phyloP scores from a whole-genome alignment of 2,329 filamentous ascomycete genomes.

The Emmonsiellopsis sp. region DNA sequence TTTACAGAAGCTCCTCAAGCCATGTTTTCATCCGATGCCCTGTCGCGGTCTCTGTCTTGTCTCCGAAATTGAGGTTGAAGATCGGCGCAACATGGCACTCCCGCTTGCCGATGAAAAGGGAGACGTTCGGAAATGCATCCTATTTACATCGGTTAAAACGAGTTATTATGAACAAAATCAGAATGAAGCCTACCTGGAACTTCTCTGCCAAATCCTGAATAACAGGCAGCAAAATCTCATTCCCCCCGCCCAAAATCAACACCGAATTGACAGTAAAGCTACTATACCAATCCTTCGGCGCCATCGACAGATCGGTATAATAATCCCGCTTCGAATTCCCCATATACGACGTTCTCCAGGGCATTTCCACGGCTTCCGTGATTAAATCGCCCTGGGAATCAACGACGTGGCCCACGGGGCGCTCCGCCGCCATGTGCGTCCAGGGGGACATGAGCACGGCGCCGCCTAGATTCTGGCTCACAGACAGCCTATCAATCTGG shows the following conservation, averaged over 20 bases:
- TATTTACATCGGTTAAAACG: background rate
- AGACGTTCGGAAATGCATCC: slow-evolving; percentile 23
- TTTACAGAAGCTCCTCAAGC: slow-evolving; percentile 18
- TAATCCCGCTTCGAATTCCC: slow-evolving; percentile 29
- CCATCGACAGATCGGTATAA: slow-evolving; percentile 45
- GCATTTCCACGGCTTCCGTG: slow-evolving; percentile 21
- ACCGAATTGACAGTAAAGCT: slow-evolving; percentile 39
- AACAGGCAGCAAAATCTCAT: slow-evolving; percentile 43
- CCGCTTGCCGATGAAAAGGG: slow-evolving; percentile 19
- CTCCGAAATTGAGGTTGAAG: slow-evolving; percentile 14
- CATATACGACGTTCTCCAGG: slow-evolving; percentile 42
- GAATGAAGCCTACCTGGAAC: slow-evolving; percentile 19
- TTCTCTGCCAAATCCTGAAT: slow-evolving; percentile 25
- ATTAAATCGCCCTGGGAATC: slow-evolving; percentile 41
- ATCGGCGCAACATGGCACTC: slow-evolving; percentile 24
- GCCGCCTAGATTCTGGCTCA: slow-evolving; percentile 33
- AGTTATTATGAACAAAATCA: background rate
- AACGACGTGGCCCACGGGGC: slow-evolving; percentile 34
- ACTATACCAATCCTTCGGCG: slow-evolving; percentile 45
- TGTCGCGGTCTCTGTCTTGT: slow-evolving; percentile 18
- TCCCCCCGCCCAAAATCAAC: slow-evolving; percentile 43
- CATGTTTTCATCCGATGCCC: slow-evolving; percentile 19
- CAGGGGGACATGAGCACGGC: slow-evolving; percentile 49
- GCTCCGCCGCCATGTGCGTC: slow-evolving; percentile 38
- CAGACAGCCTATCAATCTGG: slow-evolving; percentile 32